Evolutionary conservation across 139 green algal genomes (phyloP).

Genomic region (Chlamydomonas sphaeroides): DNA sequence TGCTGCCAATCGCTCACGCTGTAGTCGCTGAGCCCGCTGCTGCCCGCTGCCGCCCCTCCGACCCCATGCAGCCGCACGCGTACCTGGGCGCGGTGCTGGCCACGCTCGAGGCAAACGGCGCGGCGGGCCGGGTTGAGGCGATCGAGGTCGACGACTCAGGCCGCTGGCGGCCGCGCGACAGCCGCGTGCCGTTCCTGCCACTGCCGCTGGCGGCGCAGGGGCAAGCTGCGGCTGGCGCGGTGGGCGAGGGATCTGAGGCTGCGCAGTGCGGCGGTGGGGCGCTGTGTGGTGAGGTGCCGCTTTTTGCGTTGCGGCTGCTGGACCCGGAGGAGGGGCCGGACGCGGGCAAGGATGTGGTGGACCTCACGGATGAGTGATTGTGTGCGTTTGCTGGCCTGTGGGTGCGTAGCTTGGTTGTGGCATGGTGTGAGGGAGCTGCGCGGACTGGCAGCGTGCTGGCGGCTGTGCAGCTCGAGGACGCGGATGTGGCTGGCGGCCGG

Average conservation of each 20-base stretch:
- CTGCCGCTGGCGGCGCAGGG: neutral
- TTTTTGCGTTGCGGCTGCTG: slow-evolving; percentile 6
- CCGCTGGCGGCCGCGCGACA: slow-evolving; percentile 18
- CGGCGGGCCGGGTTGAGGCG: slow-evolving; percentile 4
- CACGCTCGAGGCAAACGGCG: slow-evolving; percentile 15
- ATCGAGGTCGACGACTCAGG: slow-evolving; percentile 20
- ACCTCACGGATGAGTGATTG: slow-evolving; percentile 37
- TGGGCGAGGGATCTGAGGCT: no score
- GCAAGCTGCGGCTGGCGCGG: neutral
- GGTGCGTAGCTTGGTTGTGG: no score
- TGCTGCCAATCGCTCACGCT: no score
- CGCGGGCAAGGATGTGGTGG: neutral
- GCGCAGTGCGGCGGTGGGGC: no score
- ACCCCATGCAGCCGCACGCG: slow-evolving; percentile 21
- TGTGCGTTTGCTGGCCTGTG: no score
- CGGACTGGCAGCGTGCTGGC: no score
- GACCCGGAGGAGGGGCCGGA: neutral
- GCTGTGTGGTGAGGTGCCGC: neutral
- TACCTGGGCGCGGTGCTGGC: slow-evolving; percentile 9
- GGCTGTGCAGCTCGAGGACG: no score
- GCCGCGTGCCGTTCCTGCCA: slow-evolving; percentile 18
- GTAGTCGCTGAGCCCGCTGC: no score
- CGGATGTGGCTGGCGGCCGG: no score
- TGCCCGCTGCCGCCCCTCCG: neutral
- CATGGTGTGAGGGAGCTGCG: no score